Percentiles rank a stretch among this genome's conserved stretches.
Conservation (phyloP, 371 early-diverging fungal genomes). For the Nematocida ironsii region DNA sequence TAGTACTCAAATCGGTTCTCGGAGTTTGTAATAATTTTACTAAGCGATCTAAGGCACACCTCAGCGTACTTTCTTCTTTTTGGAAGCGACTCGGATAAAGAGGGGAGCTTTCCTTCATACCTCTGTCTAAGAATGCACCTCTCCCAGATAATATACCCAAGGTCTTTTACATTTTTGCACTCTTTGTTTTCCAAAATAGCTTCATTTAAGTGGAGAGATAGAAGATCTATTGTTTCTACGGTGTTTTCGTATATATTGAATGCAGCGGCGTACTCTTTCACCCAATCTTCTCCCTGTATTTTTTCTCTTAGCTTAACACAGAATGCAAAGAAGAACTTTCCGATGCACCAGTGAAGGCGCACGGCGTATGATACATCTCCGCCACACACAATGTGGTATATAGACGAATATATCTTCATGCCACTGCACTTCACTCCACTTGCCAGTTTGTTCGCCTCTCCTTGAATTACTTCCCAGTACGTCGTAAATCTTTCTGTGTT, state of each 20-base stretch:
- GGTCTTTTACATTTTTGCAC: conserved; percentile 34
- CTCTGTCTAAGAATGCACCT: conserved; percentile 40
- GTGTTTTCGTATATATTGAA: conserved; percentile 33
- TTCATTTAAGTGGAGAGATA: conserved; percentile 43
- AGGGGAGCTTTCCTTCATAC: conserved; percentile 29
- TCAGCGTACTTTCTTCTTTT: conserved; percentile 16
- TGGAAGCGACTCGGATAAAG: conserved; percentile 43
- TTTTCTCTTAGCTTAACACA: conserved; percentile 5
- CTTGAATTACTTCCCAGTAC: conserved; percentile 42
- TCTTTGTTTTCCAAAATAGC: conserved; percentile 45
- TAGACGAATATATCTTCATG: conserved; percentile 31
- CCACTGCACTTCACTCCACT: conserved; percentile 52
- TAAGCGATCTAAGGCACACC: conserved; percentile 37
- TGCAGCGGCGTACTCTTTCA: conserved; percentile 43
- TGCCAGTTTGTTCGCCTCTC: conserved; percentile 47
- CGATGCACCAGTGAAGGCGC: conserved; percentile 57
- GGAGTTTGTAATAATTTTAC: conserved; percentile 35
- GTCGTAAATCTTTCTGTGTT: conserved; percentile 38
- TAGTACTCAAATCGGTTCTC: conserved; percentile 49
- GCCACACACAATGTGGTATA: conserved; percentile 43
- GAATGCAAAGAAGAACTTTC: conserved; percentile 51
- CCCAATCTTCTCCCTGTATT: conserved; percentile 43
- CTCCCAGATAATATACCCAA: conserved; percentile 56
- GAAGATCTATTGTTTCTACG: conserved; percentile 39
- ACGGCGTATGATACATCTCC: conserved; percentile 11